Evolutionary conservation across 495 filamentous ascomycete genomes (phyloP), one percentile per base, ranked within the genome.

Genomic region (Xylaria curta): DNA sequence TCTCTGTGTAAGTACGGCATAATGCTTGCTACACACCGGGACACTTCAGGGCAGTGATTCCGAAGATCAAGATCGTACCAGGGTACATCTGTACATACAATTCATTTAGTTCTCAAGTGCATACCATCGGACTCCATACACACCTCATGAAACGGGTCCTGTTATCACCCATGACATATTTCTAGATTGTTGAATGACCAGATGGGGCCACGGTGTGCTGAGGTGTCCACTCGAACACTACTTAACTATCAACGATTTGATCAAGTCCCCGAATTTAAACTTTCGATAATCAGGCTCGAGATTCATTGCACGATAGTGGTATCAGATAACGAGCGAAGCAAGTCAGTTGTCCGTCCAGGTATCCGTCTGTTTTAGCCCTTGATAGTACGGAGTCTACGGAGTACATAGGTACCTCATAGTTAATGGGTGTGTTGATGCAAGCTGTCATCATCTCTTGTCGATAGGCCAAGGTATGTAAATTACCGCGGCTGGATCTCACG

Each of bases 391-490:
- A 44, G n/a, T 42, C n/a, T 33, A 60, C 7, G 12, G n/a, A 44
- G n/a, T 42, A 63, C 60, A n/a, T 33, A 60, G 31, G n/a, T 21
- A 21, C 58, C 28, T 19, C 58, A 38, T 38, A 60, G 3, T 19
- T 9, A 8, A 24, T 54, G 24, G 10, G 9, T 31, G 9, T 31
- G 53, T 56, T 72, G 63, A 73, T 73, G 75, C 71, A 54, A 60
- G 76, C 70, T 77, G 75, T 75, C 73, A 78, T 78, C 76, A 75
- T 78, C 47, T 69, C 58, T 56, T 40, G 49, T 31, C 24, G 44
- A 36, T 33, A 59, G 31, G 24, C 40, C 38, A n/a, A 56, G 31
- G 56, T 66, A n/a, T n/a, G n/a, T n/a, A 53, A 69, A 71, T 64
- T 67, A 46, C 71, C 28, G 49, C 40, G 66, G 44, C 71, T 31